phyloP scores from a whole-genome alignment of 2,329 filamentous ascomycete species.

The Stemphylium lycopersici region DNA sequence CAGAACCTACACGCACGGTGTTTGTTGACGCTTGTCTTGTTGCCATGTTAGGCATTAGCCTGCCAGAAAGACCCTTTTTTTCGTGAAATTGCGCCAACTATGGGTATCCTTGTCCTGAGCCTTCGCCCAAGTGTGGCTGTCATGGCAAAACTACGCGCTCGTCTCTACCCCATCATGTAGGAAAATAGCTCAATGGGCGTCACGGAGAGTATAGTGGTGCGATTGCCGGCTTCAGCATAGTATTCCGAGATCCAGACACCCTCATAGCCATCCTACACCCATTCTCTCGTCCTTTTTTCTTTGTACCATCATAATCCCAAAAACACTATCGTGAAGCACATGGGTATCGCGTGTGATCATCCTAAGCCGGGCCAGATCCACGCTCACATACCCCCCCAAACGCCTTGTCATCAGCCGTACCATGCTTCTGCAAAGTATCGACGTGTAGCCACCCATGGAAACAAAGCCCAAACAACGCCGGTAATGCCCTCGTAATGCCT shows the following conservation, averaged over 20 bases:
- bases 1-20: background rate
- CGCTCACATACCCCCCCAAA: slow-evolving; percentile 31
- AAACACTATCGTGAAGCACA: slow-evolving; percentile 23
- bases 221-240: background rate
- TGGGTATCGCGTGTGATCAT: slow-evolving; percentile 37
- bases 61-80: slow-evolving; percentile 1
- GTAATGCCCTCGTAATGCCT: slow-evolving; percentile 47
- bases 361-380: slow-evolving; percentile 13
- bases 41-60: slow-evolving; percentile 11
- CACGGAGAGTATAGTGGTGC: background rate
- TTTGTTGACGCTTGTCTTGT: slow-evolving; percentile 17
- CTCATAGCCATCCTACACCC: background rate
- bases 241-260: background rate
- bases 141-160: background rate
- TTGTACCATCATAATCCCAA: slow-evolving; percentile 6
- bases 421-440: slow-evolving; percentile 24
- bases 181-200: background rate
- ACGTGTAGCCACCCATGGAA: slow-evolving; percentile 23
- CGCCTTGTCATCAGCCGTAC: slow-evolving; percentile 29
- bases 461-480: slow-evolving; percentile 39
- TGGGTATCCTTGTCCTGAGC: slow-evolving; percentile 12
- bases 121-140: background rate
- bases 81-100: slow-evolving; percentile 5
- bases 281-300: background rate
- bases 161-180: background rate